Base-by-base conservation (phyloP, 2,329 filamentous ascomycete species). In the Fusarium lyarnte region DNA sequence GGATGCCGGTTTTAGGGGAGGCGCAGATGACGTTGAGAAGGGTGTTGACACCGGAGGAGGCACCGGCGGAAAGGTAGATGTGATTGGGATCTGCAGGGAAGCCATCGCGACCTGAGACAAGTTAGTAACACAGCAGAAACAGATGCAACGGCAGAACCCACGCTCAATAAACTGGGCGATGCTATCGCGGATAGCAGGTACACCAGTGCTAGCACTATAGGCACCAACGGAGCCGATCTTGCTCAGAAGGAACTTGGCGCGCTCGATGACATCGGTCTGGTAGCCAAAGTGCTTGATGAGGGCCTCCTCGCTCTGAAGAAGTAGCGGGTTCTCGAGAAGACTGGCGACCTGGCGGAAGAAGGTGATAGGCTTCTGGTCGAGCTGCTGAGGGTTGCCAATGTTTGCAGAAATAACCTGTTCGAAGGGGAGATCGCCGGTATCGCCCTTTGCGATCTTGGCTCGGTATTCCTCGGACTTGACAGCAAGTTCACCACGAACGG, bases 351-450 rank as follows among this genome's bases (percentile, higher is more conserved):
- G 95, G 77, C 96, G 92, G 90, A 99, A 98, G 88, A 98, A 99
- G 76, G 96, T 99, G 79, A 99, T 95, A 79, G 96, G 96, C 87
- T 98, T 97, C 88, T 99, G 96, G 85, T 98, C 96, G 72, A 99
- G 90, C 85, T 99, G 96, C 84, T 99, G 96, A 8, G 96, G 96
- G 86, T 99, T 99, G 80, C 96, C 96, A 79, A 99, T 99, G 85
- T 99, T 99, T 84, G 96, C 96, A 72, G 93, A 95, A 85, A 99
- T 95, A 83, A 99, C 92, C 67, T 94, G 89, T 78, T 93, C 87
- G 83, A 99, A 99, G 53, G 96, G 95, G 55, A 98, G 87, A 79
- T 82, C 81, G 49, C 66, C 57, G 65, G 78, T 82, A 75, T 82
- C 87, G 77, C 88, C 89, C 72, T 89, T 88, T 73, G 86, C 85